Evolutionary conservation across 805 yeast genomes (phyloP), one percentile per base, ranked within the genome.

Genomic region (Schwanniomyces occidentalis): DNA sequence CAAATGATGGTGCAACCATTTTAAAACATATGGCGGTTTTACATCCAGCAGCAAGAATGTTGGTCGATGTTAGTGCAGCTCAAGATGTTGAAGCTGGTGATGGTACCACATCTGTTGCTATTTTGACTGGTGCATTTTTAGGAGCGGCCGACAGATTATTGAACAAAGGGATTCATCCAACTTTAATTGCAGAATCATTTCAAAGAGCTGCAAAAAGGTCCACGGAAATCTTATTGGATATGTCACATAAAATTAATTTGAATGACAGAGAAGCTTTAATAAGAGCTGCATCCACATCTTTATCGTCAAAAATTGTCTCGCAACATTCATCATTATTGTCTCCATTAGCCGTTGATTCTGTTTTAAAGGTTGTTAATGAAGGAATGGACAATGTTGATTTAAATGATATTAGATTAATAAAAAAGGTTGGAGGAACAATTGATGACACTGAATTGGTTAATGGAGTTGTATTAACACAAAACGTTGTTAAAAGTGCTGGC

Each of bases 21-120:
- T 71, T 91, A 49, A 82, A 86, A 52, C 97, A 93, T 61, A 93
- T 93, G 98, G 98, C 99, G 2, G 95, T 93, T 32, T 75, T 93
- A 58, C 99, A 93, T 59, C 99, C 99, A 2, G 99, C 96, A 2
- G 99, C 99, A 1, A 84, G 89, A 55, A 93, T 93, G 98, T 59
- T 77, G 54, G 99, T 93, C 28, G 98, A 93, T 58, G 86, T 93
- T 17, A 84, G 95, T 40, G 96, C 90, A 26, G 98, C 99, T 1
- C 99, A 93, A 65, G 99, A 93, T 52, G 85, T 90, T 24, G 99
- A 90, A 63, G 99, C 98, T n/a, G 99, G 99, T 37, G 99, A 93
- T 59, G 99, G 99, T 45, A 93, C 99, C 21, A 93, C 99, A 0
- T 83, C 96, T 2, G 99, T 93, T 20, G 99, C 95, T 18, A 91